Evolutionary conservation across 1,284 basidiomycete genomes (phyloP).

Genomic region (Leccinum fallax): DNA sequence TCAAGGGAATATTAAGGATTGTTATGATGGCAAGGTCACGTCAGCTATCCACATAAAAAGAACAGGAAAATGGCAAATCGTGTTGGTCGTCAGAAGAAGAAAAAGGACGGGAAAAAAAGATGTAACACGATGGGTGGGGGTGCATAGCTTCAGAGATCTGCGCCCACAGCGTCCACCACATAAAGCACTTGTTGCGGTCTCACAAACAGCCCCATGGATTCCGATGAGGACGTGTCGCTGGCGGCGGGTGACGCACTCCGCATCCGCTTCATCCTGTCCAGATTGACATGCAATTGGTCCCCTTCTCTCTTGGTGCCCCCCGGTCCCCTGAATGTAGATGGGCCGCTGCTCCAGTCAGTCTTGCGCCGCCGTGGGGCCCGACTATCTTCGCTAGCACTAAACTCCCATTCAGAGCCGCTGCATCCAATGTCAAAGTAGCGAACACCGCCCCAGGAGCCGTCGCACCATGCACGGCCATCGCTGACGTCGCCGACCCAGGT

Average conservation of each 20-base stretch:
- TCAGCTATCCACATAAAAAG: conserved; percentile 13
- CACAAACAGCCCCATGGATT: conserved; percentile 76
- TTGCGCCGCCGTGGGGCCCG: conserved; percentile 51
- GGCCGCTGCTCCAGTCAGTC: conserved; percentile 39
- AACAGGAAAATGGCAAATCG: conserved; percentile 1
- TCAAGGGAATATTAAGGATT: conserved; percentile 11
- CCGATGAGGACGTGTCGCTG: conserved; percentile 61
- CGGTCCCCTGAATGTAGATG: conserved; percentile 19
- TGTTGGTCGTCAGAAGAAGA: conserved; percentile 16
- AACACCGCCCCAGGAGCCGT: conserved; percentile 78
- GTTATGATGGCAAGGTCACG: conserved; percentile 14
- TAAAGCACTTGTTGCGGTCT: conserved; percentile 81
- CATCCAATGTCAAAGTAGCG: conserved; percentile 76
- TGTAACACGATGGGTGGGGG: no score
- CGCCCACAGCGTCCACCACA: conserved; percentile 71
- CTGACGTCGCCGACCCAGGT: conserved; percentile 55
- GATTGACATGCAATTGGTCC: conserved; percentile 55
- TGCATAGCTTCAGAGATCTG: conserved; percentile 36
- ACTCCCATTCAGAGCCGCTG: conserved; percentile 62
- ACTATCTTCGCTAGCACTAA: conserved; percentile 44
- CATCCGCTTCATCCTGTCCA: conserved; percentile 63
- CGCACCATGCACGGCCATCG: conserved; percentile 73
- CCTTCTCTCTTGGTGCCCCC: conserved; percentile 60
- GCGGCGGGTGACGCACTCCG: conserved; percentile 70
- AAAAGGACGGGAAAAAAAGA: neutral